Base-by-base conservation (phyloP, 208 protist genomes). In the Strigomonas culicis region DNA sequence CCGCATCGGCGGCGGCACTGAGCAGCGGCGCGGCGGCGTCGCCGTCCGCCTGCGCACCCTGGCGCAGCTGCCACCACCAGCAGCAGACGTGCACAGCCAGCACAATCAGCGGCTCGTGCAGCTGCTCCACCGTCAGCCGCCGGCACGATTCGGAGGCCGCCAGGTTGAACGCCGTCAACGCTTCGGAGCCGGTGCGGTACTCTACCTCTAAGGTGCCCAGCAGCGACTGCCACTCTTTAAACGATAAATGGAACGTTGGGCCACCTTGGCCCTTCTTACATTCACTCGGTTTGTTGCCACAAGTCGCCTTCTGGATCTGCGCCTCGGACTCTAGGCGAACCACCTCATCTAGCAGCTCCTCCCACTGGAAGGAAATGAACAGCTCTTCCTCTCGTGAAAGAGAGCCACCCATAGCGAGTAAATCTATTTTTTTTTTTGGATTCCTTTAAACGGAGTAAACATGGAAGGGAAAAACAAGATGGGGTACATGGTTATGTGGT, bases 211-310 rank as follows among this genome's bases (percentile, higher is more conserved):
- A 2, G 4, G 53, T 41, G n/a, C 53, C 53, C 3, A 90, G 59
- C 10, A 90, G 66, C 0, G 83, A 78, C 60, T 94, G 85, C 83
- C 86, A 92, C 55, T 92, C 84, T 15, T 82, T 63, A 50, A 89
- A 84, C 0, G 83, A 86, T 28, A 94, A 52, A 24, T 39, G 51
- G 65, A 93, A 93, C 6, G 28, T 52, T 28, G 51, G 61, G 21
- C 44, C 50, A 21, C 65, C 69, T 17, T 69, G 59, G 10, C 10
- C 59, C 13, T 65, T 66, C n/a, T 64, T 59, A 46, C 10, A 0
- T 4, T 32, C 15, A 27, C 6, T 24, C 36, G 52, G 56, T 51
- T 22, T 63, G 15, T 44, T 2, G 27, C 17, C 2, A 1, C 19
- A 11, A 24, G 41, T 11, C 28, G 34, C 51, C 8, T 25, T 11